Evolutionary conservation across 2,329 filamentous ascomycete species (phyloP).

Genomic region (Diaporthe australafricana): DNA sequence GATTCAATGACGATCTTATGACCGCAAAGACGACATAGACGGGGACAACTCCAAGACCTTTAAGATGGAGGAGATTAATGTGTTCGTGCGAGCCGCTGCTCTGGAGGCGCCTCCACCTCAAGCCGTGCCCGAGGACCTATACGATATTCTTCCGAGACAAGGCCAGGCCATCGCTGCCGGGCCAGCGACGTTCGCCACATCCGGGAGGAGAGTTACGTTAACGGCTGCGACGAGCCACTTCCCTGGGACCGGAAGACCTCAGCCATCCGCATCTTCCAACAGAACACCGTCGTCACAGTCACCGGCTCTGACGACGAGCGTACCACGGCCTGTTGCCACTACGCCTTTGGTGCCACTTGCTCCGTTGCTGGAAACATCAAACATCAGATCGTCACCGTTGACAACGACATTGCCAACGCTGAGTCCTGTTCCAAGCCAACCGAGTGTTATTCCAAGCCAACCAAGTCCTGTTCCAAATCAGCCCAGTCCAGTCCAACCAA

Average conservation of each 20-base stretch:
- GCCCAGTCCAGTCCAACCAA: conserved; percentile 1
- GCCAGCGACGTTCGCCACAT: conserved; percentile 12
- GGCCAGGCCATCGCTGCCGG: background rate
- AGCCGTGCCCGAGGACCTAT: background rate
- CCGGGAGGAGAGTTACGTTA: conserved; percentile 12
- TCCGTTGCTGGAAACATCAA: background rate
- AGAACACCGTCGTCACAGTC: conserved; percentile 5
- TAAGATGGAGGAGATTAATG: conserved; percentile 12
- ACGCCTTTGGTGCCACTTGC: background rate
- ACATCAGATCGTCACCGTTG: background rate
- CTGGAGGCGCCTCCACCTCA: background rate
- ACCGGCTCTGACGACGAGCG: conserved; percentile 12
- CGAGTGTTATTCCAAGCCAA: too few relatives aligned
- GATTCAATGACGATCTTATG: background rate
- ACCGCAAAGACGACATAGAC: background rate
- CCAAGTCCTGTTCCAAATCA: too few relatives aligned
- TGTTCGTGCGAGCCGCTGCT: background rate
- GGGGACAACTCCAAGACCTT: background rate
- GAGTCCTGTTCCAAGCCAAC: background rate
- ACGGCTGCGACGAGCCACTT: conserved; percentile 15
- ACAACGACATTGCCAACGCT: background rate
- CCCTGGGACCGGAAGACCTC: conserved; percentile 3
- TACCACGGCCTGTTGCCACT: background rate
- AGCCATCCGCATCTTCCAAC: background rate
- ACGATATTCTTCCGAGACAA: conserved; percentile 13